Evolutionary conservation across 805 yeast species (phyloP).

Genomic region (Myxozyma melibiosi): DNA sequence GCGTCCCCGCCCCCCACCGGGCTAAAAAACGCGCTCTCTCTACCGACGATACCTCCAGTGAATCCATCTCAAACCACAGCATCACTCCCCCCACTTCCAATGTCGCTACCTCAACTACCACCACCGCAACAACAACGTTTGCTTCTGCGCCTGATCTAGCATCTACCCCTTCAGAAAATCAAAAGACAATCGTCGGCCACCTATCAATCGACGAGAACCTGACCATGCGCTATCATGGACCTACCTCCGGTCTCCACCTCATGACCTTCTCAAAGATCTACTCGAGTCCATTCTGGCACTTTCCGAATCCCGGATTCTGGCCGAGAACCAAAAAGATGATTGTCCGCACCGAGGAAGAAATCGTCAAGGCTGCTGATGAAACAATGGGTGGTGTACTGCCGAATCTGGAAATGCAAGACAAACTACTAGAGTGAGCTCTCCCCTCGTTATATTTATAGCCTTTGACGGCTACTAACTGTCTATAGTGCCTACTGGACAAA

Average conservation of each 20-base stretch:
- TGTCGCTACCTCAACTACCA: neutral
- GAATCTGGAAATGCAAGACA: neutral
- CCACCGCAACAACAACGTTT: neutral
- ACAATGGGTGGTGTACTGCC: neutral
- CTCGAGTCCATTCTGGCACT: slow-evolving; percentile 7
- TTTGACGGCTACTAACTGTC: neutral
- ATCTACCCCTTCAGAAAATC: too few relatives aligned
- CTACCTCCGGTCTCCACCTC: slow-evolving; percentile 3
- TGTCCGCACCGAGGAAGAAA: slow-evolving; percentile 9
- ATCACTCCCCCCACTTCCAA: neutral
- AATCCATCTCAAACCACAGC: neutral
- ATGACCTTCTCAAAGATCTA: slow-evolving; percentile 2
- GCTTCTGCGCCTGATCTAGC: neutral
- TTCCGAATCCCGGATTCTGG: slow-evolving; percentile 13
- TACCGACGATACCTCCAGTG: neutral
- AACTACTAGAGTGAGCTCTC: neutral
- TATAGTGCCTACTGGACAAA: slow-evolving; percentile 4
- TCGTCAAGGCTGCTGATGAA: neutral
- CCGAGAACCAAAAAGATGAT: neutral
- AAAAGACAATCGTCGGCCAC: neutral
- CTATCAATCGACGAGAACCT: slow-evolving; percentile 7
- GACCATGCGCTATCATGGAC: slow-evolving; percentile 8
- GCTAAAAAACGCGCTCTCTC: neutral
- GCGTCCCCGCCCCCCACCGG: neutral
- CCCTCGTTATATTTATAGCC: neutral